Evolutionary conservation across 2,329 filamentous ascomycete genomes (phyloP).

Genomic region (Trichothecium roseum): DNA sequence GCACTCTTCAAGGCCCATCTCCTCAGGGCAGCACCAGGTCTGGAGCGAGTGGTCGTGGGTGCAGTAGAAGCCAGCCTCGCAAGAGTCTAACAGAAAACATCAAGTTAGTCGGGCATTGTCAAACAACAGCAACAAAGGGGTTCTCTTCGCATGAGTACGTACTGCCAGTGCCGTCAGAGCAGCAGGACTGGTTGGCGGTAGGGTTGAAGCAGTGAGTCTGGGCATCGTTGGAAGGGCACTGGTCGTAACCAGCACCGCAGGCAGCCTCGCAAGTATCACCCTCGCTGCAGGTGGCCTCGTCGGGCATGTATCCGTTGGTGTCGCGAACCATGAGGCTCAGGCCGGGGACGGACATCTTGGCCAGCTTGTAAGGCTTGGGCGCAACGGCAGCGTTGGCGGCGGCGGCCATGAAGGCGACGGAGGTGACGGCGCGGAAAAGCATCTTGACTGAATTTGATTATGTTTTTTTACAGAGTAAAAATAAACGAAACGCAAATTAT

Average conservation of each 20-base stretch:
- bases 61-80: constrained; percentile 52
- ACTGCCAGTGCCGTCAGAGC: constrained; percentile 46
- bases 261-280: constrained; percentile 44
- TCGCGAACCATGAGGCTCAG: constrained; percentile 33
- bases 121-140: background rate
- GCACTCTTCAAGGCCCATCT: constrained; percentile 41
- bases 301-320: constrained; percentile 37
- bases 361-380: constrained; percentile 25
- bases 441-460: constrained; percentile 15
- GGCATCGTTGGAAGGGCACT: constrained; percentile 38
- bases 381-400: constrained; percentile 15
- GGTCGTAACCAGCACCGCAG: constrained; percentile 38
- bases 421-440: constrained; percentile 22
- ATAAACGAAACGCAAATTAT: background rate
- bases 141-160: constrained; percentile 18
- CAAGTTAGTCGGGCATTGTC: background rate
- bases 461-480: background rate
- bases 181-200: constrained; percentile 41
- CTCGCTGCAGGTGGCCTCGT: constrained; percentile 34
- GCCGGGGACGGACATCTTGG: constrained; percentile 23
- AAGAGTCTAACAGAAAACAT: constrained; percentile 48
- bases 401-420: constrained; percentile 23
- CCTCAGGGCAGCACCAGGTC: constrained; percentile 53
- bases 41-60: constrained; percentile 36
- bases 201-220: constrained; percentile 50